Evolutionary conservation across 108 stramenopile genomes (phyloP), one percentile per base, ranked within the genome.

Genomic region (Aurantiochytrium sp.): DNA sequence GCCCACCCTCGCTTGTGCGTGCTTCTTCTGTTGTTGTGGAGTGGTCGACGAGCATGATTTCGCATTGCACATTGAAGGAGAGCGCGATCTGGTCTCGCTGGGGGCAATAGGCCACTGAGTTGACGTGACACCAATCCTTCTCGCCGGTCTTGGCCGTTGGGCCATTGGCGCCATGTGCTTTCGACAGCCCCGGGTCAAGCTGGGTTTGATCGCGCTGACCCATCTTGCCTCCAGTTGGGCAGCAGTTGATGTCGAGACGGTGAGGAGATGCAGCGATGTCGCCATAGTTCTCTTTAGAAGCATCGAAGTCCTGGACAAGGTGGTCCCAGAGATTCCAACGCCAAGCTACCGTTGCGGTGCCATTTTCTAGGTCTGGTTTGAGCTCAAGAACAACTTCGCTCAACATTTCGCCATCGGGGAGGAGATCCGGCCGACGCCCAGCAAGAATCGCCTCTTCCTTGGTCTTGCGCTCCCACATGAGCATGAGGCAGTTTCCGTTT

Each of bases 371-470:
- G 25, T 60, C 44, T 16, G 88, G 88, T 5, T 71, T 14, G 64
- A 88, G 5, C 49, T 88, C 88, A 14, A 88, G 43, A 12, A 88
- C 88, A n/a, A 60, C 5, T 4, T 88, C 57, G 45, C 58, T 51
- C 88, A 59, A 88, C 19, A 88, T n/a, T 14, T 88, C 88, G 47
- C 88, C 88, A 43, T 88, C 88, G 21, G 88, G 88, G 28, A 88
- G 35, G 19, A 60, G 23, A 14, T 88, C 88, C 25, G 88, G 88
- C 8, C 55, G 58, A 19, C 88, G 59, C 25, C 88, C 88, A 16
- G 58, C 60, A 5, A 12, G 44, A 23, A 88, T 5, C 60, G 88
- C 88, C 88, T 88, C 88, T 5, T 60, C 88, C 69, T 60, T 88
- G n/a, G 88, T 25, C 60, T 29, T 60, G 43, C 88, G 88, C 58